Conservation (phyloP, 2,329 filamentous ascomycete genomes). For the Dryadomyces sulphureus region DNA sequence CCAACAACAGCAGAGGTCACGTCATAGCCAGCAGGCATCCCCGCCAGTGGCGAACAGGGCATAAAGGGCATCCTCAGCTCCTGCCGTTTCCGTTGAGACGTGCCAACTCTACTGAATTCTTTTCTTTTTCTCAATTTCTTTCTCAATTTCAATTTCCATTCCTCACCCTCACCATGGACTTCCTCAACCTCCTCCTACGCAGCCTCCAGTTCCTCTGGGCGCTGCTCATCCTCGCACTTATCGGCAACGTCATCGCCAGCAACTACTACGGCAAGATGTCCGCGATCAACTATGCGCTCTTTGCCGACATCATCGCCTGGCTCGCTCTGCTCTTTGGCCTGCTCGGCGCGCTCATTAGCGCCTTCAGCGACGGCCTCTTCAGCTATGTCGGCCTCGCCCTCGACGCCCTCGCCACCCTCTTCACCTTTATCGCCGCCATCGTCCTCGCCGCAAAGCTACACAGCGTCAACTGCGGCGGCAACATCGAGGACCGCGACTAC, state of each 20-base stretch:
- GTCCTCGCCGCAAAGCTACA: slow-evolving; percentile 55
- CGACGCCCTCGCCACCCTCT: slow-evolving; percentile 46
- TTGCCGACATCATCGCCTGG: slow-evolving; percentile 52
- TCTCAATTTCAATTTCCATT: not conserved
- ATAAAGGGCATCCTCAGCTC: too few relatives aligned
- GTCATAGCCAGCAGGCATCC: too few relatives aligned
- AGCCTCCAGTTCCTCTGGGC: slow-evolving; percentile 34
- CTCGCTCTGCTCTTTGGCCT: slow-evolving; percentile 49
- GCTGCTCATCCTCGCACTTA: slow-evolving; percentile 37
- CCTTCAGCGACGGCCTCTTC: slow-evolving; percentile 23
- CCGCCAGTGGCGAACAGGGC: too few relatives aligned
- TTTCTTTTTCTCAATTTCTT: not conserved
- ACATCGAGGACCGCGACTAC: slow-evolving; percentile 18
- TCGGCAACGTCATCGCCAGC: slow-evolving; percentile 42
- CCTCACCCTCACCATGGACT: slow-evolving; percentile 16
- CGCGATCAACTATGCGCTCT: slow-evolving; percentile 53
- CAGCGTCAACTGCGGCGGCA: slow-evolving; percentile 52
- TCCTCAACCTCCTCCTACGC: slow-evolving; percentile 32
- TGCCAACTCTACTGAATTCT: too few relatives aligned
- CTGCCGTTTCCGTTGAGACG: too few relatives aligned
- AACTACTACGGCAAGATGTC: slow-evolving; percentile 28
- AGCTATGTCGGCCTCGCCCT: slow-evolving; percentile 38
- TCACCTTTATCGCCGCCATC: slow-evolving; percentile 56
- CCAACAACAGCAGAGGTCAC: too few relatives aligned
- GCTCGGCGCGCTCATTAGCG: slow-evolving; percentile 35